These are phyloP conservation scores for Daucus carota DNA, from an alignment of 129 eudicot genomes.

Conservation along the genomic window DNA sequence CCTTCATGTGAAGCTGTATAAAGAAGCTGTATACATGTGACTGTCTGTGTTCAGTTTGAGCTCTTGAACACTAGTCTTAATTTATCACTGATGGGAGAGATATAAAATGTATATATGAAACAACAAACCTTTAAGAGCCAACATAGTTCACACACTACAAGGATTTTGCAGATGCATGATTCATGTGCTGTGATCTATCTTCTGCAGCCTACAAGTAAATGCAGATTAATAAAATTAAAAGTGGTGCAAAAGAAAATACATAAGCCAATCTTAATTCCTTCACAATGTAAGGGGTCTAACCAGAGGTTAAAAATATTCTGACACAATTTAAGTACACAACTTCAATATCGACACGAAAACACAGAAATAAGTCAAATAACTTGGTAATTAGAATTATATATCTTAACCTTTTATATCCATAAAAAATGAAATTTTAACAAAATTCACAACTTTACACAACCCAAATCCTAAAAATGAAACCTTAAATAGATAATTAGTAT, in stretches of 20 bases:
- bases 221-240: background rate
- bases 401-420: background rate
- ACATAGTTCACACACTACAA: slow-evolving; percentile 58
- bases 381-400: too few relatives aligned
- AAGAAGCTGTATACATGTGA: background rate
- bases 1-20: too few relatives aligned
- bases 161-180: slow-evolving; percentile 84
- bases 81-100: background rate
- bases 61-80: background rate
- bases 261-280: background rate
- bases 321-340: background rate
- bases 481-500: background rate
- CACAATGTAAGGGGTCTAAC: background rate
- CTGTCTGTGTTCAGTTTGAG: background rate
- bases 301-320: background rate
- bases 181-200: slow-evolving; percentile 92
- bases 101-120: background rate
- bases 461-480: background rate
- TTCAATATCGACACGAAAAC: background rate
- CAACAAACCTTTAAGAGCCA: slow-evolving; percentile 78
- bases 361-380: background rate
- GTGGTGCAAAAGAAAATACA: background rate
- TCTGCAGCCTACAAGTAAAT: slow-evolving; percentile 57
- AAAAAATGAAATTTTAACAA: too few relatives aligned
- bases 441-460: background rate